phyloP scores from a whole-genome alignment of 306 rosid genomes.

The Sindora glabra region DNA sequence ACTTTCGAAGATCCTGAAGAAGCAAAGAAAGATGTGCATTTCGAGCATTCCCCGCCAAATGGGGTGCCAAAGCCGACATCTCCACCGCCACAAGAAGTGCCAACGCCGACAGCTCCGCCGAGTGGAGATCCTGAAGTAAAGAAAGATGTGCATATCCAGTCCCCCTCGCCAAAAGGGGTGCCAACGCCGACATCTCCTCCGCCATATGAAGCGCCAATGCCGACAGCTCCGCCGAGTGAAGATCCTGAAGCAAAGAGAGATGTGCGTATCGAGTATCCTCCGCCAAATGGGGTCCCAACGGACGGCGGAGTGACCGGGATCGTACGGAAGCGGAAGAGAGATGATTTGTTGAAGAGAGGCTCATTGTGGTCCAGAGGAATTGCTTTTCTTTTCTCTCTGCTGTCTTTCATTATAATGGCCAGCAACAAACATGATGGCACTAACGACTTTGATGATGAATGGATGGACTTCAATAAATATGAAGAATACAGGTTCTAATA shows the following conservation, averaged over 20 bases:
- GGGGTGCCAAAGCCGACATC: too few species aligned
- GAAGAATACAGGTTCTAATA: slow-evolving; percentile 52
- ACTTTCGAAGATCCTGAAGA: slow-evolving; percentile 8
- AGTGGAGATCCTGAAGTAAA: too few species aligned
- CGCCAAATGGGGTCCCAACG: too few species aligned
- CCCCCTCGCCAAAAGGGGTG: too few species aligned
- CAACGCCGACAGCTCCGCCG: background rate
- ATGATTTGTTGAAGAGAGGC: slow-evolving; percentile 48
- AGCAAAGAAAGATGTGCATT: slow-evolving; percentile 15
- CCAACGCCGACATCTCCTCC: too few species aligned
- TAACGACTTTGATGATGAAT: too few species aligned
- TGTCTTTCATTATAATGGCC: slow-evolving; percentile 53
- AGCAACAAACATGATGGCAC: slow-evolving; percentile 67
- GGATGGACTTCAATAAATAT: slow-evolving; percentile 45
- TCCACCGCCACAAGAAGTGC: too few species aligned
- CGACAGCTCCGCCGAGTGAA: background rate
- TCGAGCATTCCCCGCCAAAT: too few species aligned
- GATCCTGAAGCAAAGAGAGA: too few species aligned
- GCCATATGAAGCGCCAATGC: too few species aligned
- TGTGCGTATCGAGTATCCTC: too few species aligned
- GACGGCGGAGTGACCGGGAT: slow-evolving; percentile 26
- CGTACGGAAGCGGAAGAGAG: slow-evolving; percentile 55
- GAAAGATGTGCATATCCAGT: too few species aligned
- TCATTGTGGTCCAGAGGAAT: slow-evolving; percentile 43
- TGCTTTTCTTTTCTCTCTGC: slow-evolving; percentile 46